phyloP scores from a whole-genome alignment of 2,329 filamentous ascomycete genomes.

The Epicoccum nigrum region DNA sequence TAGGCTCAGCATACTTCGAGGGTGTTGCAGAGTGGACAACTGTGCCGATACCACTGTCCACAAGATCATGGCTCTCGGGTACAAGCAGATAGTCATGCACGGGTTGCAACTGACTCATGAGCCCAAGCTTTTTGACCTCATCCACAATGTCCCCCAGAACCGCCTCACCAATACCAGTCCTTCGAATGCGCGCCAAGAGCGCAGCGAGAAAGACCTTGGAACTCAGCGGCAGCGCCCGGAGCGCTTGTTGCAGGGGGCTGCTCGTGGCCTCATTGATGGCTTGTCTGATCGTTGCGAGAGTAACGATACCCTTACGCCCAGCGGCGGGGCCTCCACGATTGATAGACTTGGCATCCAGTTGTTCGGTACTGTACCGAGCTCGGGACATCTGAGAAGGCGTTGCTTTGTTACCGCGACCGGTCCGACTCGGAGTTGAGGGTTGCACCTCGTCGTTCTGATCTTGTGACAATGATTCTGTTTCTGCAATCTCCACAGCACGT shows the following conservation, averaged over 20 bases:
- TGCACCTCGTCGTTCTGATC: constrained; percentile 43
- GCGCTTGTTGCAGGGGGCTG: constrained; percentile 86
- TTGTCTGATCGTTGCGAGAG: constrained; percentile 89
- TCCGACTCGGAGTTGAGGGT: constrained; percentile 69
- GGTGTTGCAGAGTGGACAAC: constrained; percentile 19
- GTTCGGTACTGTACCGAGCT: constrained; percentile 28
- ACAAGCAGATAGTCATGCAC: constrained; percentile 66
- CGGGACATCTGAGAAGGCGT: constrained; percentile 26
- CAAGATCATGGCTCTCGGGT: constrained; percentile 40
- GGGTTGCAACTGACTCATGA: constrained; percentile 65
- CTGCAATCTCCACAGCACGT: constrained; percentile 91
- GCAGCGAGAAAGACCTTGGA: constrained; percentile 87
- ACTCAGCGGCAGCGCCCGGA: constrained; percentile 79
- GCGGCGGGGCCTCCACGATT: constrained; percentile 30
- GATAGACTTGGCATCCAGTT: constrained; percentile 27
- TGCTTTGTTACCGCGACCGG: constrained; percentile 46
- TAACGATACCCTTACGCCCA: constrained; percentile 66
- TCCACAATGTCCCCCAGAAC: constrained; percentile 88
- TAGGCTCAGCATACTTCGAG: constrained; percentile 24
- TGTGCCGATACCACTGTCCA: constrained; percentile 14
- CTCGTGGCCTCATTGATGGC: constrained; percentile 95
- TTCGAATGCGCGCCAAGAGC: constrained; percentile 75
- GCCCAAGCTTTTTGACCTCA: constrained; percentile 75
- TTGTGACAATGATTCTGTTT: constrained; percentile 65
- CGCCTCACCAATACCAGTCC: constrained; percentile 86